Evolutionary conservation across 768 basidiomycete genomes (phyloP).

Genomic region (Cystobasidium ongulense): DNA sequence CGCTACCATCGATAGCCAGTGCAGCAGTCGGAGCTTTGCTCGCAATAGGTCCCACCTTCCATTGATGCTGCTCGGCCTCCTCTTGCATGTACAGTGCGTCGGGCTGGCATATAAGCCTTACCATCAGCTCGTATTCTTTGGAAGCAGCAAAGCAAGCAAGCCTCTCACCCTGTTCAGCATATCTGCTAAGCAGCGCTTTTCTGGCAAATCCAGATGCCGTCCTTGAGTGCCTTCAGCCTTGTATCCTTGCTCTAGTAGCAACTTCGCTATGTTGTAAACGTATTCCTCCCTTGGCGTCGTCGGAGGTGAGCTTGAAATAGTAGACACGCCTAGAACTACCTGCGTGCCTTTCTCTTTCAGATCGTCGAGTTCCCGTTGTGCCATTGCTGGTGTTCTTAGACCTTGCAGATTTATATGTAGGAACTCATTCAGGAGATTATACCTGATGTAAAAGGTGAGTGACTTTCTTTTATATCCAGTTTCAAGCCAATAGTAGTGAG

Average conservation of each 20-base stretch:
- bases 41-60: neutral
- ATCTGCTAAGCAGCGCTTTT: conserved; percentile 3
- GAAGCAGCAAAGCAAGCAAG: no score
- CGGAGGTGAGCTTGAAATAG: conserved; percentile 1
- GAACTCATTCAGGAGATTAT: neutral
- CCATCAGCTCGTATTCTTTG: neutral
- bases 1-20: neutral
- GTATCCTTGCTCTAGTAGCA: neutral
- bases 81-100: neutral
- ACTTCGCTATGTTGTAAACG: conserved; percentile 1
- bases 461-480: neutral
- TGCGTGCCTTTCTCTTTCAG: neutral
- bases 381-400: neutral
- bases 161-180: neutral
- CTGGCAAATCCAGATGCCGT: neutral
- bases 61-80: neutral
- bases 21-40: neutral
- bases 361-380: neutral
- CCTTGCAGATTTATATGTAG: neutral
- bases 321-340: neutral
- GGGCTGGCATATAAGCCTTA: no score
- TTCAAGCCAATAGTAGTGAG: neutral
- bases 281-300: conserved; percentile 1
- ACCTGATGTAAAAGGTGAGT: neutral
- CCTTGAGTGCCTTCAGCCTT: neutral